These are phyloP conservation scores for Botryotinia globosa DNA, from an alignment of 2,329 filamentous ascomycete species.

Conservation along the genomic window DNA sequence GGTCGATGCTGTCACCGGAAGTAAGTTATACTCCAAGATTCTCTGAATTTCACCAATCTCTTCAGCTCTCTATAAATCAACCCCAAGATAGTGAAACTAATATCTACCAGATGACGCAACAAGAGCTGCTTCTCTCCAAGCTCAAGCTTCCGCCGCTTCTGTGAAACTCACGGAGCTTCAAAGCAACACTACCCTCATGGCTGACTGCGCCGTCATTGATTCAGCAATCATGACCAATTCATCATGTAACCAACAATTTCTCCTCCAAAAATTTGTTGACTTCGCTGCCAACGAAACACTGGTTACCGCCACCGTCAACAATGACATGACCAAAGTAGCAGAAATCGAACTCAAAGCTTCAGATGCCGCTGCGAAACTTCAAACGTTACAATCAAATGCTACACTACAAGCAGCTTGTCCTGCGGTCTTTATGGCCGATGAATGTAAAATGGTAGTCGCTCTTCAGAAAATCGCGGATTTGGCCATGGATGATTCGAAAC, in stretches of 20 bases:
- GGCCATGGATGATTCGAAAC: constrained; percentile 40
- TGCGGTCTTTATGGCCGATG: constrained; percentile 9
- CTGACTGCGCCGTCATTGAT: constrained; percentile 40
- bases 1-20: constrained; percentile 38
- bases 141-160: constrained; percentile 39
- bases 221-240: constrained; percentile 24
- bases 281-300: constrained; percentile 24
- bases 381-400: constrained; percentile 23
- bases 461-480: constrained; percentile 33
- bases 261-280: constrained; percentile 26
- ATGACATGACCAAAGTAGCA: constrained; percentile 24
- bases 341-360: constrained; percentile 23
- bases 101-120: constrained; percentile 38
- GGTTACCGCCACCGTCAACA: constrained; percentile 20
- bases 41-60: not conserved
- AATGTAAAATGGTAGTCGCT: constrained; percentile 9
- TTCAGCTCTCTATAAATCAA: not conserved
- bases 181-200: constrained; percentile 41
- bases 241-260: constrained; percentile 22
- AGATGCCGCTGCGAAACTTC: constrained; percentile 17
- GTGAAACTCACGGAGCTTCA: constrained; percentile 38
- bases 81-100: not conserved
- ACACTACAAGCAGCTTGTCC: constrained; percentile 27
- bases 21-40: not conserved
- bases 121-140: constrained; percentile 40